Evolutionary conservation across 2,329 filamentous ascomycete genomes (phyloP).

Genomic region (Paramyrothecium roridum): DNA sequence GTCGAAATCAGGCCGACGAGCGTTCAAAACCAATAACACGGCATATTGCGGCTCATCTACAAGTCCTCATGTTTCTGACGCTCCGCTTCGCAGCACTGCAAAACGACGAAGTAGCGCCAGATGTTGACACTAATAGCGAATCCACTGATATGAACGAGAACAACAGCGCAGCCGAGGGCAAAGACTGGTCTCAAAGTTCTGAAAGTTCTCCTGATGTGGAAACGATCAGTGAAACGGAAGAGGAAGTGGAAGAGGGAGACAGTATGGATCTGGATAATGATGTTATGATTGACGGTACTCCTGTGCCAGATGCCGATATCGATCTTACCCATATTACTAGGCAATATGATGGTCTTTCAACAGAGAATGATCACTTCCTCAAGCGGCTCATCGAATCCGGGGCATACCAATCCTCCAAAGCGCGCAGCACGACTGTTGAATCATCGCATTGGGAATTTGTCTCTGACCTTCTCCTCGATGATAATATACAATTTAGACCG

Average conservation of each 20-base stretch:
- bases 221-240: not conserved
- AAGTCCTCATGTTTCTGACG: conserved; percentile 5
- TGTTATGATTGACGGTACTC: not conserved
- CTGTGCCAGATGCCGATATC: not conserved
- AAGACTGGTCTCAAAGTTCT: not conserved
- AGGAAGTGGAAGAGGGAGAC: not conserved
- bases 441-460: no score
- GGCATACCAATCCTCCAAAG: not conserved
- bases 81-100: conserved; percentile 5
- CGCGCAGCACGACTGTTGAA: not conserved
- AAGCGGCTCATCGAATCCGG: not conserved
- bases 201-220: not conserved
- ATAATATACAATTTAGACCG: no score
- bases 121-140: conserved; percentile 3
- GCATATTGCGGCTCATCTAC: conserved; percentile 8
- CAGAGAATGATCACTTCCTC: not conserved
- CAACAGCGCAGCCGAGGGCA: not conserved
- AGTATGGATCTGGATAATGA: not conserved
- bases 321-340: not conserved
- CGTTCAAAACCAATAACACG: conserved; percentile 1
- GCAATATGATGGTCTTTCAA: not conserved
- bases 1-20: not conserved
- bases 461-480: no score
- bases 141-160: conserved; percentile 2
- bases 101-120: not conserved